A percentile compares a stretch with the other conserved stretches of the same genome.
These are phyloP conservation scores for Penicillium sp. DNA, from an alignment of 2,329 filamentous ascomycete species.

Conservation along the genomic window DNA sequence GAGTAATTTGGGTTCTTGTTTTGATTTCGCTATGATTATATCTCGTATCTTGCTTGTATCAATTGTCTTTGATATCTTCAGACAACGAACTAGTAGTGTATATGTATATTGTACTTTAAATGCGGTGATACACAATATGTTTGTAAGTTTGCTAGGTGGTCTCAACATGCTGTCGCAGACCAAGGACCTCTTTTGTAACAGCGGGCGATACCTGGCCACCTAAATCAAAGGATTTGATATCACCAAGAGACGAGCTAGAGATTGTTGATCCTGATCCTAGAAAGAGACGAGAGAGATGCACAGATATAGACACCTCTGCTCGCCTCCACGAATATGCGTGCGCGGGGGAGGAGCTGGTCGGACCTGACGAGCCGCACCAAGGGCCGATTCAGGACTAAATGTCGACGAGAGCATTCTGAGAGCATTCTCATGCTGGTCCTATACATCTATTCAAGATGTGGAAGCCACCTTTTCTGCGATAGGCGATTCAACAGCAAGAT, in stretches of 20 bases:
- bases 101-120: no score
- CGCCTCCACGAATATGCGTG: background rate
- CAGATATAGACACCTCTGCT: background rate
- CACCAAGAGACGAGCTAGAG: background rate
- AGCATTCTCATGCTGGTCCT: background rate
- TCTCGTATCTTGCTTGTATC: background rate
- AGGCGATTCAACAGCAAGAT: slow-evolving; percentile 2
- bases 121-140: background rate
- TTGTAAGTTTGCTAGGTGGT: background rate
- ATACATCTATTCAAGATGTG: background rate
- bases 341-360: background rate
- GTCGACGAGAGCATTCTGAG: background rate
- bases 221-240: background rate
- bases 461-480: slow-evolving; percentile 1
- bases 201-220: background rate
- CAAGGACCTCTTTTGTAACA: background rate
- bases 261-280: background rate
- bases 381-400: background rate
- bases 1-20: background rate
- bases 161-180: background rate
- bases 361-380: background rate
- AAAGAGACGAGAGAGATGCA: background rate
- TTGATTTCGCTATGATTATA: background rate
- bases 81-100: background rate
- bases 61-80: background rate